Evolutionary conservation across 768 basidiomycete species (phyloP).

Genomic region (Xerocomellus intermedius): DNA sequence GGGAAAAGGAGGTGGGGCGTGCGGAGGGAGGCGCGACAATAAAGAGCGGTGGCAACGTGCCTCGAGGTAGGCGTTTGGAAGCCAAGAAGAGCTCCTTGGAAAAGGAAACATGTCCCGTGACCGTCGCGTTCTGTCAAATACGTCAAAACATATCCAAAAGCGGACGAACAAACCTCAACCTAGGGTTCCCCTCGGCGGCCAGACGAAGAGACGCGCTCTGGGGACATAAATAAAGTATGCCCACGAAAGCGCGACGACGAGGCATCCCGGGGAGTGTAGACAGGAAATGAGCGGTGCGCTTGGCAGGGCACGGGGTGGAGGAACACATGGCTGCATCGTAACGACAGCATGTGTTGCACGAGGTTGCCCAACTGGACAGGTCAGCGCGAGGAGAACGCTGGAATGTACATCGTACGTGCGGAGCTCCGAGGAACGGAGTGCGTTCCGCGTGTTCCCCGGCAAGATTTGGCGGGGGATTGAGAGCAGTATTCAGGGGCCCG

Average conservation of each 20-base stretch:
- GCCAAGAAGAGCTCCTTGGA: constrained; percentile 23
- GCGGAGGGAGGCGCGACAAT: constrained; percentile 21
- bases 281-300: not conserved
- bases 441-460: not conserved
- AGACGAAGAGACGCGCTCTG: not conserved
- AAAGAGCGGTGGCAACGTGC: constrained; percentile 29
- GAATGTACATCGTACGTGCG: not conserved
- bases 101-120: constrained; percentile 38
- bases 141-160: constrained; percentile 19
- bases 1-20: constrained; percentile 1
- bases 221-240: not conserved
- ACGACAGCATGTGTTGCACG: constrained; percentile 20
- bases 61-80: constrained; percentile 28
- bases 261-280: not conserved
- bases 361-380: constrained; percentile 10
- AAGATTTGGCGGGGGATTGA: not conserved
- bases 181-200: constrained; percentile 16
- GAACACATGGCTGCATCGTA: constrained; percentile 10
- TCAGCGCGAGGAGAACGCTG: not conserved
- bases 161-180: constrained; percentile 13
- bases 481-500: constrained; percentile 13
- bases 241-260: not conserved
- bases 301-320: constrained; percentile 16
- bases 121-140: constrained; percentile 34
- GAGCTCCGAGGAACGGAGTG: not conserved